Evolutionary conservation across 148 eudicot species (phyloP).

Genomic region (Silene latifolia): DNA sequence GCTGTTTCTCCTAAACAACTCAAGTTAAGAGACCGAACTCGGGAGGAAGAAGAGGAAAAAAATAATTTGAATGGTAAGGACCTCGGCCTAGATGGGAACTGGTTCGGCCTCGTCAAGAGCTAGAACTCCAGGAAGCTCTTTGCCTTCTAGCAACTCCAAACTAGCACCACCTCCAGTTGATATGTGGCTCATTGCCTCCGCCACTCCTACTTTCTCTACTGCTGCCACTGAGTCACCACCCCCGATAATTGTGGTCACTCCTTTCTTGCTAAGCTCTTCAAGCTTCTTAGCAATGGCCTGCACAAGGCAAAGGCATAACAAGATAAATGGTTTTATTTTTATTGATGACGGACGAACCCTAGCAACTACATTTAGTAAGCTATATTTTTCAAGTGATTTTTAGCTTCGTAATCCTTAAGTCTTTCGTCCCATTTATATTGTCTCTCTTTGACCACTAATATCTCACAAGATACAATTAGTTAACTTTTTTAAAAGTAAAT

Average conservation of each 20-base stretch:
- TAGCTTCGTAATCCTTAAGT: background rate
- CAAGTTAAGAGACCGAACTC: conserved; percentile 18
- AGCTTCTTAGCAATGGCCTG: conserved; percentile 83
- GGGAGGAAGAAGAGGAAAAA: conserved; percentile 3
- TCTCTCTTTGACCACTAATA: background rate
- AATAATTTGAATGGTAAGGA: background rate
- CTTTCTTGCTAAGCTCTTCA: conserved; percentile 73
- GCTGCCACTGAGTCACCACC: conserved; percentile 97
- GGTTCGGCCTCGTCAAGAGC: conserved; percentile 78
- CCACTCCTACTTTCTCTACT: conserved; percentile 84
- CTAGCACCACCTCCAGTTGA: conserved; percentile 98
- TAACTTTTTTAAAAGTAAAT: too few relatives aligned
- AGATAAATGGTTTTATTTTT: background rate
- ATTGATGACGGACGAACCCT: background rate
- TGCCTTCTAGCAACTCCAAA: conserved; percentile 92
- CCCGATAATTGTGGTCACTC: conserved; percentile 88
- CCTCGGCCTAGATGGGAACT: conserved; percentile 38
- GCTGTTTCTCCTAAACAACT: conserved; percentile 22
- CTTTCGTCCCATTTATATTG: background rate
- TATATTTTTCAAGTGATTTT: background rate
- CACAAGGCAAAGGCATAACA: background rate
- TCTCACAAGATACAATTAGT: too few relatives aligned
- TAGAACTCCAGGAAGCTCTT: conserved; percentile 79
- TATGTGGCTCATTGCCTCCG: conserved; percentile 89
- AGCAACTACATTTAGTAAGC: background rate